These are phyloP conservation scores for Xylariaceae sp. DNA, from an alignment of 2,329 filamentous ascomycete species.

Conservation along the genomic window DNA sequence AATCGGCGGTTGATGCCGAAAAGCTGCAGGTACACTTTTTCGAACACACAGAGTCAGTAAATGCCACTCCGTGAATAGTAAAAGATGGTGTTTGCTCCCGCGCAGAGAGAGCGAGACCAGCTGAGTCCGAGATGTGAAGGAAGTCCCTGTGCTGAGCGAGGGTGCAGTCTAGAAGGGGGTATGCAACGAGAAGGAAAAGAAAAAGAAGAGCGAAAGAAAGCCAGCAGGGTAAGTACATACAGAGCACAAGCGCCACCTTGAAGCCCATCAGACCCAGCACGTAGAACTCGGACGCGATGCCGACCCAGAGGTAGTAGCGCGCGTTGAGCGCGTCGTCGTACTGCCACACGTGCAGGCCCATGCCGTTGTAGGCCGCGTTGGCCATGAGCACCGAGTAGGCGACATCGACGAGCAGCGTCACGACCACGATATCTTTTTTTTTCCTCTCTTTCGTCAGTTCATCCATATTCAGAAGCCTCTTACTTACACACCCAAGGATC, in stretches of 20 bases:
- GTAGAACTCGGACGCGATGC: conserved; percentile 18
- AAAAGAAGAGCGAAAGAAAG: too few relatives aligned
- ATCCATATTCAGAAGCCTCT: neutral
- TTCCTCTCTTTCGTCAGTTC: too few relatives aligned
- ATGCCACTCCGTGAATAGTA: too few relatives aligned
- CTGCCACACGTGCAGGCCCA: conserved; percentile 18
- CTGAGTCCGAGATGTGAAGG: too few relatives aligned
- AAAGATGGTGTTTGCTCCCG: too few relatives aligned
- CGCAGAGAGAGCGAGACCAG: too few relatives aligned
- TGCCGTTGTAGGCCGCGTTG: conserved; percentile 15
- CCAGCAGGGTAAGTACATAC: too few relatives aligned
- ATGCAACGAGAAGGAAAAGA: too few relatives aligned
- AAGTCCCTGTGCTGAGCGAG: too few relatives aligned
- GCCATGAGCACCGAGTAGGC: conserved; percentile 16
- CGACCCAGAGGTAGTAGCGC: conserved; percentile 17
- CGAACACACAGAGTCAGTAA: too few relatives aligned
- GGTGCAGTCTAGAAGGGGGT: too few relatives aligned
- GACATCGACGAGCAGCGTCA: conserved; percentile 12
- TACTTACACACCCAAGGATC: too few relatives aligned
- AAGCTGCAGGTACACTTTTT: conserved; percentile 15
- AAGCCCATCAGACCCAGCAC: conserved; percentile 13
- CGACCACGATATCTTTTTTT: conserved; percentile 15
- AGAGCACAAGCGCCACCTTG: conserved; percentile 14
- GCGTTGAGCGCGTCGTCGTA: conserved; percentile 13
- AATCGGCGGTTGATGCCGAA: conserved; percentile 14